Percentiles rank a stretch among this genome's conserved stretches.
These are phyloP conservation scores for Trypanosoma platydactyli DNA, from an alignment of 208 protist species.

Conservation along the genomic window DNA sequence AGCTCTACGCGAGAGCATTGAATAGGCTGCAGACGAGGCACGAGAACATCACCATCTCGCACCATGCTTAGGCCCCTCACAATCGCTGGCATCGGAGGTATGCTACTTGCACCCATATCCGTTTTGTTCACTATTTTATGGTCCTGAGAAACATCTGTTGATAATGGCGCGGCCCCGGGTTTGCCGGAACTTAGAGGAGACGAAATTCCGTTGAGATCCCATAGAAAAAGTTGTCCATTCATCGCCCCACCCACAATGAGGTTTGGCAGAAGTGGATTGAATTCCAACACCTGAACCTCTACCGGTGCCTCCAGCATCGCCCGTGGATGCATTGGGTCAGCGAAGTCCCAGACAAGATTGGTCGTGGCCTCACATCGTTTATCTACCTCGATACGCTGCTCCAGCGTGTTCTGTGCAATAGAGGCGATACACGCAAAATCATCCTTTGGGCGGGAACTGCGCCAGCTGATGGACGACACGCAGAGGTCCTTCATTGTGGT, in stretches of 20 bases:
- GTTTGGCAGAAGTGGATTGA: constrained; percentile 80
- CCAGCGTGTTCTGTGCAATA: constrained; percentile 53
- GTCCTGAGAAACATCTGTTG: constrained; percentile 9
- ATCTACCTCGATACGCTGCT: constrained; percentile 75
- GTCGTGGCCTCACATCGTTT: constrained; percentile 70
- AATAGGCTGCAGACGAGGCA: constrained; percentile 80
- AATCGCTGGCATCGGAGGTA: constrained; percentile 67
- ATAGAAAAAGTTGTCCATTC: constrained; percentile 91
- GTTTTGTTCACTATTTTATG: constrained; percentile 12
- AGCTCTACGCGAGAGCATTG: constrained; percentile 81
- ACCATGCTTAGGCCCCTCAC: constrained; percentile 71
- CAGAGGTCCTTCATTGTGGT: constrained; percentile 72
- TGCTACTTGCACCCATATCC: constrained; percentile 61
- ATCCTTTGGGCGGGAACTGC: constrained; percentile 61
- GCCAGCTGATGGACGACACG: constrained; percentile 80
- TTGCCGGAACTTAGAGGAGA: constrained; percentile 1
- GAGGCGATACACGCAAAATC: constrained; percentile 82
- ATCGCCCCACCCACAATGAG: constrained; percentile 83
- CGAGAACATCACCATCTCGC: constrained; percentile 75
- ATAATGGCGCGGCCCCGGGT: background rate
- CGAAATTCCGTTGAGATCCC: constrained; percentile 70
- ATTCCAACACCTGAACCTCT: constrained; percentile 88
- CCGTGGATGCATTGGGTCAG: constrained; percentile 89
- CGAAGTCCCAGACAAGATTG: constrained; percentile 88
- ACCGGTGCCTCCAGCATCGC: constrained; percentile 85